These are phyloP conservation scores for Hamamelis virginiana DNA, from an alignment of 164 flowering plant genomes.

Conservation along the genomic window DNA sequence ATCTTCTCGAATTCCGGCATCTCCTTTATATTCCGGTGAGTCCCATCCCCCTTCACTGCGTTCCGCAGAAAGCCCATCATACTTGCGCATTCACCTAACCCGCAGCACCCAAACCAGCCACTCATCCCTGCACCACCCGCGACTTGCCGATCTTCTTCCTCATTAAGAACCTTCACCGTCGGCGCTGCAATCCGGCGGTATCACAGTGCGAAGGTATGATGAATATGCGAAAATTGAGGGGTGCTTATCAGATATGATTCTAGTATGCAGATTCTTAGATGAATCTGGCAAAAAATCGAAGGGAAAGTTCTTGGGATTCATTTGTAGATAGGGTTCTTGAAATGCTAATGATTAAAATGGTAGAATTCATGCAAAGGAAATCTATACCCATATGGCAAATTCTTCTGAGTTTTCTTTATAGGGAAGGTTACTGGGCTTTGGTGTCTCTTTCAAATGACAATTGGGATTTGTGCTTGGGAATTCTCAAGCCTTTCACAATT, in stretches of 20 bases:
- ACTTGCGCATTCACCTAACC: too few relatives aligned
- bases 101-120: too few relatives aligned
- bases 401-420: slow-evolving; percentile 60
- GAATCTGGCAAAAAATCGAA: slow-evolving; percentile 23
- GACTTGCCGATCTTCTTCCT: too few relatives aligned
- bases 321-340: slow-evolving; percentile 66
- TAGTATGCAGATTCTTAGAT: slow-evolving; percentile 40
- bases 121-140: too few relatives aligned
- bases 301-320: slow-evolving; percentile 25
- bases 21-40: too few relatives aligned
- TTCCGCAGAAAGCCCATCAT: too few relatives aligned
- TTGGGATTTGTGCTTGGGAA: slow-evolving; percentile 45
- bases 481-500: slow-evolving; percentile 72
- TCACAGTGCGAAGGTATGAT: slow-evolving; percentile 38
- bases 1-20: too few relatives aligned
- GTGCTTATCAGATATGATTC: slow-evolving; percentile 26
- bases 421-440: slow-evolving; percentile 46
- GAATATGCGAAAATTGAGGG: slow-evolving; percentile 28
- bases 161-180: slow-evolving; percentile 27
- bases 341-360: slow-evolving; percentile 40
- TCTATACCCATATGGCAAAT: slow-evolving; percentile 70
- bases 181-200: too few relatives aligned
- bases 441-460: slow-evolving; percentile 51
- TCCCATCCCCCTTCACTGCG: too few relatives aligned
- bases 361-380: slow-evolving; percentile 30